Evolutionary conservation across 2,329 filamentous ascomycete genomes (phyloP), one percentile per base, ranked within the genome.

Genomic region (Alternaria brassicicola): DNA sequence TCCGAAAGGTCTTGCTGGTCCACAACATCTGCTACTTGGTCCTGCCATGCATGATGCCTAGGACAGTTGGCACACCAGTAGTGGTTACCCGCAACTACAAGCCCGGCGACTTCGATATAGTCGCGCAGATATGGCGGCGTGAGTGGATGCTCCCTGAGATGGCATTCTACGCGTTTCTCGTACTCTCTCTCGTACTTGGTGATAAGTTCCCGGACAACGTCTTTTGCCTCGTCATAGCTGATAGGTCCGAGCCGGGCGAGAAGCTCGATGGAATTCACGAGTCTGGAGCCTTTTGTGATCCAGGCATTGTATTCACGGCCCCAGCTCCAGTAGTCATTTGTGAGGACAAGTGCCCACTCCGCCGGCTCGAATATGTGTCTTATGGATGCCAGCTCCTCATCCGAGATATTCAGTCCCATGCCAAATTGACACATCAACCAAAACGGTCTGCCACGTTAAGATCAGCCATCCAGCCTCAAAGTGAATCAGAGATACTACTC

Each of bases 271-370:
- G 13, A 15, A 13, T 35, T 35, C 13, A 35, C 31, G 15, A 35
- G 13, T 15, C 31, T 30, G 3, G 25, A 31, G 12, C 36, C 35
- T 4, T 38, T 38, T 28, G 48, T 41, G 3, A n/a, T n/a, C 10
- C n/a, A 28, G 9, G 17, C 48, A 12, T 38, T 31, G 15, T 51
- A 51, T n/a, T 51, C 48, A 4, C 48, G 48, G 9, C 21, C 48
- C 48, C 48, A 51, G 26, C 48, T 51, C n/a, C 36, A 51, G 21
- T 31, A 51, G 26, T 51, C 48, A 3, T 51, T 51, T 6, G 48
- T 38, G 17, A 51, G 48, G 3, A 51, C n/a, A 6, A 51, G 48
- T 4, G 35, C 48, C 21, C 21, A 17, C 3, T 38, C 36, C 2
- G 26, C 26, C 10, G 48, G 35, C 17, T 42, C 48, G 12, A 51